Evolutionary conservation across 306 rosid genomes (phyloP), one percentile per base, ranked within the genome.

Genomic region (Vigna radiata): DNA sequence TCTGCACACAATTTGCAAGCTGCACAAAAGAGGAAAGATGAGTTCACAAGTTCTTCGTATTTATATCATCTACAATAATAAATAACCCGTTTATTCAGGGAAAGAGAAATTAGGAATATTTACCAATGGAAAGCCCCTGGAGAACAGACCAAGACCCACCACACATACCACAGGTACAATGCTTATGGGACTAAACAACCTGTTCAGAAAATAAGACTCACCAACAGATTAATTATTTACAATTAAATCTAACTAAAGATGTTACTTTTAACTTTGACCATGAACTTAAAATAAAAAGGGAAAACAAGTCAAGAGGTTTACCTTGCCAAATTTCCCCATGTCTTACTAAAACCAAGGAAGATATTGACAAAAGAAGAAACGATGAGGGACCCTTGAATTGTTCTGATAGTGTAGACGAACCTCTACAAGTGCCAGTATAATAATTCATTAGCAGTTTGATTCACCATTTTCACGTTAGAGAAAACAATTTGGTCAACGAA

Each of bases 111-210:
- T 49, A 5, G 68, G 64, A 66, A 83, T 80, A 68, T 67, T 77
- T 92, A 95, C 98, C 89, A 76, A 68, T 3, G 97, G 98, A 80
- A 95, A 95, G 68, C 98, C 98, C 84, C 97, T 82, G 7, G 82
- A 37, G 52, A 90, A 94, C 21, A 76, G 88, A 69, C 98, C 97
- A 72, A 94, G 98, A 81, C 98, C 97, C 10, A 85, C 93, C 76
- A 94, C 77, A 39, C 87, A 85, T 75, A 94, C 96, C 54, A 94
- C 36, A 43, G 98, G 98, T 53, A 87, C 90, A 2, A 92, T 87
- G 54, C 66, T 52, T 27, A 94, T n/a, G 8, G 98, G 98, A 79
- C 90, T 82, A 79, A 94, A 92, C 68, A 82, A 77, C 77, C 98
- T 94, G 93, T 65, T 74, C 1, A 72, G 68, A n/a, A 70, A 61